Percentiles rank a stretch among this genome's conserved stretches.
Conservation (phyloP, 2,329 filamentous ascomycete species). For the Pseudogymnoascus sp. region DNA sequence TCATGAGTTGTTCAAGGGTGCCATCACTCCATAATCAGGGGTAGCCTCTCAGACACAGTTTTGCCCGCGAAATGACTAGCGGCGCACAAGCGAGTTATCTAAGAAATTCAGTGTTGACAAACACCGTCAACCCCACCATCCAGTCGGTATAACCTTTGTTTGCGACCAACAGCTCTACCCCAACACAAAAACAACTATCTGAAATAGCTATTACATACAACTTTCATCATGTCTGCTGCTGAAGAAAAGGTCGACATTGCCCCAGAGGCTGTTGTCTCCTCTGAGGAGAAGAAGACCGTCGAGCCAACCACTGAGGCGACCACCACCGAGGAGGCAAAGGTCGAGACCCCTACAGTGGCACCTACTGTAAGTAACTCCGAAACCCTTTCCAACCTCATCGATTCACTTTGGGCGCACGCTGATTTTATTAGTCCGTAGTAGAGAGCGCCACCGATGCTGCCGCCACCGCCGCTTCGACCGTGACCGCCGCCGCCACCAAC, state of each 20-base stretch:
- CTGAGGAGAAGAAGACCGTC: conserved; percentile 41
- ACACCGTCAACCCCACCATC: conserved; percentile 12
- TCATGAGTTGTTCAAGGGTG: background rate
- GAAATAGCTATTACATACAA: conserved; percentile 11
- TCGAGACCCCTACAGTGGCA: conserved; percentile 3
- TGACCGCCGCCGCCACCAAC: conserved; percentile 35
- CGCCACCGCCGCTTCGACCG: conserved; percentile 35
- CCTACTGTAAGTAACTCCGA: conserved; percentile 1
- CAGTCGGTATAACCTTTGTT: conserved; percentile 10
- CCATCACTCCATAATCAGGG: conserved; percentile 1
- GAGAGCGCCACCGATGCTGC: conserved; percentile 27
- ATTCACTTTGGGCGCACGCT: background rate
- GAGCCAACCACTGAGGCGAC: conserved; percentile 25
- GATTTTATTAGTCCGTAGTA: conserved; percentile 18
- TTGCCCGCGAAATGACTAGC: conserved; percentile 10
- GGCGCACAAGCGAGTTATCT: conserved; percentile 9
- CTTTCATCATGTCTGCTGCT: conserved; percentile 19
- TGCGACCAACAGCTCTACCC: conserved; percentile 11
- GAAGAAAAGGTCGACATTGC: conserved; percentile 14
- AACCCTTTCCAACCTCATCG: background rate
- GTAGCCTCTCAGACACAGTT: conserved; percentile 2
- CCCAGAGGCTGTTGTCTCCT: conserved; percentile 34
- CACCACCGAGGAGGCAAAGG: conserved; percentile 33
- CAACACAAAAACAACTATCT: conserved; percentile 13
- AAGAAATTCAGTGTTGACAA: conserved; percentile 13